Evolutionary conservation across 805 yeast species (phyloP).

Genomic region (Metschnikowia aberdeeniae): DNA sequence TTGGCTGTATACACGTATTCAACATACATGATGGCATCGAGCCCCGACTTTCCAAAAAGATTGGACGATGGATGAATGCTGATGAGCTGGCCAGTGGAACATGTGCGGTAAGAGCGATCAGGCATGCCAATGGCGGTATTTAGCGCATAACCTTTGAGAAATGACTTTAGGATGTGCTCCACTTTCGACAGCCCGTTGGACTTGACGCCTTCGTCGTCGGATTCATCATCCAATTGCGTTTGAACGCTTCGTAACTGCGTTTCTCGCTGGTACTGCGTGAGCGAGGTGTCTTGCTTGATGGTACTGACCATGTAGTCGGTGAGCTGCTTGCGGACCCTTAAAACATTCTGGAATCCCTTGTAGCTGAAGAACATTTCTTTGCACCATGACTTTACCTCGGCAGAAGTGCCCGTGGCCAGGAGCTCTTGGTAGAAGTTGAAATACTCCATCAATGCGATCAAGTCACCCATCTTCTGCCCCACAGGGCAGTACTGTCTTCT

Average conservation of each 20-base stretch:
- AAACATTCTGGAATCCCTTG: conserved; percentile 76
- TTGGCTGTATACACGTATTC: conserved; percentile 92
- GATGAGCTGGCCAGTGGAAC: conserved; percentile 76
- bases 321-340: conserved; percentile 72
- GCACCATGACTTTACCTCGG: conserved; percentile 80
- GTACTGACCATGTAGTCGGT: conserved; percentile 58
- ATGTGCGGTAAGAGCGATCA: conserved; percentile 86
- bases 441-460: conserved; percentile 75
- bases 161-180: conserved; percentile 65
- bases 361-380: conserved; percentile 67
- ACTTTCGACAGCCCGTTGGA: conserved; percentile 36
- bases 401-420: conserved; percentile 25
- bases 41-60: conserved; percentile 67
- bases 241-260: conserved; percentile 23
- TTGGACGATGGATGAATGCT: conserved; percentile 89
- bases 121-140: conserved; percentile 95
- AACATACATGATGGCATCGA: conserved; percentile 88
- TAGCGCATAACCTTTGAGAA: conserved; percentile 75
- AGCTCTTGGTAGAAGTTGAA: conserved; percentile 49
- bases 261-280: conserved; percentile 25
- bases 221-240: conserved; percentile 21
- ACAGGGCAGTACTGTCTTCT: conserved; percentile 65
- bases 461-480: conserved; percentile 77
- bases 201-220: conserved; percentile 22
- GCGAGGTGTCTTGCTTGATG: conserved; percentile 37